These are phyloP conservation scores for Prillingera fragicola DNA, from an alignment of 1,284 basidiomycete species.

Conservation along the genomic window DNA sequence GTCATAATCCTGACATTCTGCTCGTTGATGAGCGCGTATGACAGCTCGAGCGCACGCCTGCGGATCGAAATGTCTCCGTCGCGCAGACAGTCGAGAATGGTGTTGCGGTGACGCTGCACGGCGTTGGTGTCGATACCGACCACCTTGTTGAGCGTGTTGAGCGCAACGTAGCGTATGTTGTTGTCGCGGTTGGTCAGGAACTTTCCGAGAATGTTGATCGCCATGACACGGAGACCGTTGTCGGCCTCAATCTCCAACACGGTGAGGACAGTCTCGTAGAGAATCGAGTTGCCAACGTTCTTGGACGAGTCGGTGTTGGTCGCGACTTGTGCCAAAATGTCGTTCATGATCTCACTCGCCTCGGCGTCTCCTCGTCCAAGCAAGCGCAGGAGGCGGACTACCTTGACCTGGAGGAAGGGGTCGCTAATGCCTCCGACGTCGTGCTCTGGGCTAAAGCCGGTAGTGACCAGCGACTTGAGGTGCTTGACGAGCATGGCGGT, in stretches of 20 bases:
- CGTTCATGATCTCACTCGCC: constrained; percentile 96
- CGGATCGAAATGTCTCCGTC: constrained; percentile 99
- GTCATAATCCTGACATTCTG: constrained; percentile 88
- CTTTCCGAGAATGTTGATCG: constrained; percentile 98
- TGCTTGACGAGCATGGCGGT: constrained; percentile 92
- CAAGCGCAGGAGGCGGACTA: constrained; percentile 84
- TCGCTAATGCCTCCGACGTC: constrained; percentile 99
- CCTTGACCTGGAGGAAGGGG: constrained; percentile 96
- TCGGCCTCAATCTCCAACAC: constrained; percentile 99
- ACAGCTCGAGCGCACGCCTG: constrained; percentile 89
- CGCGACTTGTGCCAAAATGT: constrained; percentile 96
- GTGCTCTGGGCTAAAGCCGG: constrained; percentile 97
- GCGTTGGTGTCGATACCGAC: constrained; percentile 97
- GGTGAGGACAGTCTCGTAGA: constrained; percentile 96
- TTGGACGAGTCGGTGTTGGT: constrained; percentile 98
- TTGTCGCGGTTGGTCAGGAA: constrained; percentile 98
- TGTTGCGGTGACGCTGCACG: constrained; percentile 95
- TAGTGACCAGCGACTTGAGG: constrained; percentile 90
- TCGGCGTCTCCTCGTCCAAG: constrained; percentile 79
- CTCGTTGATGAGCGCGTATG: constrained; percentile 96
- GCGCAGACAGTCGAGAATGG: constrained; percentile 94
- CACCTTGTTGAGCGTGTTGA: constrained; percentile 98
- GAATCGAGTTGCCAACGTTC: constrained; percentile 96
- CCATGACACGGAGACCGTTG: constrained; percentile 93
- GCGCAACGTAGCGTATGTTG: constrained; percentile 98